Conservation (phyloP, 192 early-diverging fungal genomes). For the Coemansia furcata region DNA sequence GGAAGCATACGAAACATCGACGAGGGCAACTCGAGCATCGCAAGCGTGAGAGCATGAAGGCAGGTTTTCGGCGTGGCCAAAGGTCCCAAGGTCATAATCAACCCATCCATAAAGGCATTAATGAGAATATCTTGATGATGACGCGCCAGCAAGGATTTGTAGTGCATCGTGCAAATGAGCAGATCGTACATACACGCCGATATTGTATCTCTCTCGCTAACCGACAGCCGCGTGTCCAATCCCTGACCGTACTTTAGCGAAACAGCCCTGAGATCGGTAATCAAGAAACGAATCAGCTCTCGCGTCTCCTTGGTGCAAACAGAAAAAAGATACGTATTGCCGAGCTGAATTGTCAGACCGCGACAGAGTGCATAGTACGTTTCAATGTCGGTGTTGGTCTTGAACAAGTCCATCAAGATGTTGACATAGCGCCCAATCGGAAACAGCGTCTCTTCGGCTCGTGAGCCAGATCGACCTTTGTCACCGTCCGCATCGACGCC, state of each 20-base stretch:
- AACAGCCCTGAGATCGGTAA: conserved; percentile 58
- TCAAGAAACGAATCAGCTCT: conserved; percentile 59
- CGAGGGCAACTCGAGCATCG: conserved; percentile 77
- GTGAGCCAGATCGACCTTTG: neutral
- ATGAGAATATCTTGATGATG: conserved; percentile 72
- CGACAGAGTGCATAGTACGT: conserved; percentile 69
- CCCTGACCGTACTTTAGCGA: conserved; percentile 17
- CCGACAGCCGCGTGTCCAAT: conserved; percentile 13
- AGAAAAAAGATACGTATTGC: conserved; percentile 72
- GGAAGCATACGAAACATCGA: conserved; percentile 73
- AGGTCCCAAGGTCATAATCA: conserved; percentile 57
- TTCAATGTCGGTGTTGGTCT: conserved; percentile 67
- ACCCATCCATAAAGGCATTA: conserved; percentile 68
- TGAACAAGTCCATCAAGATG: conserved; percentile 59
- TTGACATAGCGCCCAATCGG: conserved; percentile 61
- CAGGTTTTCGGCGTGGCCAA: conserved; percentile 72
- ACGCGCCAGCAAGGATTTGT: conserved; percentile 60
- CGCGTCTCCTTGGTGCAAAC: conserved; percentile 56
- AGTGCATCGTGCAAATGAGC: conserved; percentile 38
- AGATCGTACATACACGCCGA: conserved; percentile 26
- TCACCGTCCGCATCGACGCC: neutral
- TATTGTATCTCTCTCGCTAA: conserved; percentile 23
- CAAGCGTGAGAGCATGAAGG: conserved; percentile 76
- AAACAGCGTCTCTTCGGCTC: conserved; percentile 25
- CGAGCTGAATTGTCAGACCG: conserved; percentile 66